Base-by-base conservation (phyloP, 2,329 filamentous ascomycete species). In the Aspergillus fumigatiaffinis region DNA sequence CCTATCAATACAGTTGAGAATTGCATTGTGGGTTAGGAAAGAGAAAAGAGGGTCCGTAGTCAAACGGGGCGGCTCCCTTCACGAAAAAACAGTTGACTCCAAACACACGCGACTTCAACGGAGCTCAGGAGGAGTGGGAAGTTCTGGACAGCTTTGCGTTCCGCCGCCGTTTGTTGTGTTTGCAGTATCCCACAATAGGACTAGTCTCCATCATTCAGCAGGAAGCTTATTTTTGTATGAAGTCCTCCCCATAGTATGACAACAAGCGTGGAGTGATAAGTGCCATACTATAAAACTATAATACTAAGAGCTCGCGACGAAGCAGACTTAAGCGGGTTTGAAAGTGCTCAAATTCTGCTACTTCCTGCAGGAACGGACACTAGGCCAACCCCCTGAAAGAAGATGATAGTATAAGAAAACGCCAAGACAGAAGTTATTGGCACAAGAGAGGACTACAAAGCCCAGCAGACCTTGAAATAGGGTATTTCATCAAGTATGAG, bases 1-100 rank as follows among this genome's bases (percentile, higher is more conserved):
- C 88, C 85, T 66, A 84, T 80, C 54, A 85, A 77, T 60, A 90
- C 68, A 63, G 82, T 76, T 61, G 82, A 78, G 63, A 87, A 74
- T 78, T 85, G 88, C 90, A 92, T 92, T 55, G 55, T 72, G 63
- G 56, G 50, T 51, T 50, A 55, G 44, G 55, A 41, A 28, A 55
- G 53, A 53, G 58, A 61, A 61, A 63, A 64, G 32, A 38, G 32
- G 14, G 57, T 52, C 57, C 42, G 51, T 23, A 47, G 48, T 63
- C 55, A 51, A 56, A 46, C 46, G 58, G 52, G 55, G 44, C 17
- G 49, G 55, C 47, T 59, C 56, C 23, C 10, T 47, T 47, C 60
- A 49, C 28, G 51, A 55, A 55, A 42, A 54, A 56, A 42, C 46
- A 52, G 55, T 52, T 55, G 53, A 55, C 50, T 58, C 56, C 50